Percentiles rank a stretch among this genome's conserved stretches.
Evolutionary conservation across 305 asterid genomes (phyloP).

Genomic region (Rubia peregrina): DNA sequence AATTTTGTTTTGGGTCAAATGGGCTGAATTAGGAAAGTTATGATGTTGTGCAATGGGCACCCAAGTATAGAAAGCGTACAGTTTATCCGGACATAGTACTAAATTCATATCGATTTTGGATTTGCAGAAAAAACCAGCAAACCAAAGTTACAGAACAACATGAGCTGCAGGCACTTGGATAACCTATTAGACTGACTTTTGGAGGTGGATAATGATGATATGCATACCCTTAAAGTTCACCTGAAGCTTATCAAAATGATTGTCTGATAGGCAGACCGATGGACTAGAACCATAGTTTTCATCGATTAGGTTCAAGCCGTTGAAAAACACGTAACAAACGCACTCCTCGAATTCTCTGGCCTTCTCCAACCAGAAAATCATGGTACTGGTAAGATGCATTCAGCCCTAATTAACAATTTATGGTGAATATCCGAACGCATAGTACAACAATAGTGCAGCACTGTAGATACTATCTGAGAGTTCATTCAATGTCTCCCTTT

Average conservation of each 20-base stretch:
- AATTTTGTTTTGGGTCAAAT: too few species aligned
- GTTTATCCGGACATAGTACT: too few species aligned
- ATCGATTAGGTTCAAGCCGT: neutral
- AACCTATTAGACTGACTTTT: neutral
- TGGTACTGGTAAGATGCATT: neutral
- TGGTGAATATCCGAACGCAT: neutral
- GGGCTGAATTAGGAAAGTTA: too few species aligned
- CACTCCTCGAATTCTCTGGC: neutral
- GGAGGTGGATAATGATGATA: neutral
- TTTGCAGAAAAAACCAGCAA: too few species aligned
- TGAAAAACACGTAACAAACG: neutral
- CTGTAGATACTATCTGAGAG: neutral
- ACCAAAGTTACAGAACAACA: neutral
- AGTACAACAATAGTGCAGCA: neutral
- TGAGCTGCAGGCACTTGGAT: neutral
- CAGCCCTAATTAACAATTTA: neutral
- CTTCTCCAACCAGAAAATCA: neutral
- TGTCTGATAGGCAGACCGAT: neutral
- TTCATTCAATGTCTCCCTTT: neutral
- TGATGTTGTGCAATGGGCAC: too few species aligned
- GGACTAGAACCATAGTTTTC: neutral
- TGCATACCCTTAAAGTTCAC: neutral
- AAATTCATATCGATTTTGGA: neutral
- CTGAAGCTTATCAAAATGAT: constrained; percentile 7
- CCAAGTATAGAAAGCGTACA: too few species aligned